Percentiles rank a stretch among this genome's conserved stretches.
These are phyloP conservation scores for Neurospora sp. DNA, from an alignment of 495 filamentous ascomycete species.

Conservation along the genomic window DNA sequence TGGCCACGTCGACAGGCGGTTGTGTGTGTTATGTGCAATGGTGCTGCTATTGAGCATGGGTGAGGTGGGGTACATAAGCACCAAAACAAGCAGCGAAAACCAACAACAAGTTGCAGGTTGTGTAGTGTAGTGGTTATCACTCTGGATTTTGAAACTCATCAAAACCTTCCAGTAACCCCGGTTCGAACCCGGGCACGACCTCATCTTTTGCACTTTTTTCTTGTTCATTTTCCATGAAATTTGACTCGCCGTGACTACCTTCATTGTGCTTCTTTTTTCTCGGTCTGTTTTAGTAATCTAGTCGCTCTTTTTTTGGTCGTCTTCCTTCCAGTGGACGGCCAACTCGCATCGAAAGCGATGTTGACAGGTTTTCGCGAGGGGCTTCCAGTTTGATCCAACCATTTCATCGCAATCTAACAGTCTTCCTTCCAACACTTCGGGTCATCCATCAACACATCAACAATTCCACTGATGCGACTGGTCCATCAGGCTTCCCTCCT, in stretches of 20 bases:
- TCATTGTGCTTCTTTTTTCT: background rate
- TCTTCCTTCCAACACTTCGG: background rate
- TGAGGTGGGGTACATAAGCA: background rate
- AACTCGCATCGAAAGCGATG: background rate
- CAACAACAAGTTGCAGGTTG: background rate
- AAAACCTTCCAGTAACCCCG: background rate
- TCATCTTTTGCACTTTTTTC: background rate
- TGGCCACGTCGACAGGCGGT: background rate
- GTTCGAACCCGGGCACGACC: background rate
- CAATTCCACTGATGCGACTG: background rate
- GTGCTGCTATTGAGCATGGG: background rate
- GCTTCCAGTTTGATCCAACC: background rate
- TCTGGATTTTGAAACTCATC: background rate
- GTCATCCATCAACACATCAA: background rate
- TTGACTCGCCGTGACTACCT: background rate
- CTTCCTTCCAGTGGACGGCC: background rate
- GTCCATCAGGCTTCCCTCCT: background rate
- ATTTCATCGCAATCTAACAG: too few relatives aligned
- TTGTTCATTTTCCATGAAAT: background rate
- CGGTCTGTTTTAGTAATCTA: background rate
- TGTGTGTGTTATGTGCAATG: background rate
- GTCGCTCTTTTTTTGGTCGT: background rate
- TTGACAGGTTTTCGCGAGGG: background rate
- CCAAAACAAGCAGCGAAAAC: background rate
- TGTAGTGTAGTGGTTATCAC: conserved; percentile 1